Conservation (phyloP, 1,284 basidiomycete genomes). For the Pseudozyma sp. region DNA sequence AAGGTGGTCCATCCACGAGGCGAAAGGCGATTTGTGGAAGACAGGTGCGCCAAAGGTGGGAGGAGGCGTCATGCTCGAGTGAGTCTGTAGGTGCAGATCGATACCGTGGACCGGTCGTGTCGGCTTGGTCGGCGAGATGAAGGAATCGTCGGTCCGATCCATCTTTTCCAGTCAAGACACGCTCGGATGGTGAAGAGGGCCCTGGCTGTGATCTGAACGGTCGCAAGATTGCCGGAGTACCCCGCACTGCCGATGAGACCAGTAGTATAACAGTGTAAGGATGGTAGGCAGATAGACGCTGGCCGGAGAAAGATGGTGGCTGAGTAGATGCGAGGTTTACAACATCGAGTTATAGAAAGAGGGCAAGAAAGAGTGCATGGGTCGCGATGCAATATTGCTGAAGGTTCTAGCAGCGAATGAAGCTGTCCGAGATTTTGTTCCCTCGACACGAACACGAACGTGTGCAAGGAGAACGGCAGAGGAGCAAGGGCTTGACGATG, state of each 20-base stretch:
- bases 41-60: slow-evolving; percentile 43
- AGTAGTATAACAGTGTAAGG: background rate
- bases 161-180: slow-evolving; percentile 14
- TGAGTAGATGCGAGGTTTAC: background rate
- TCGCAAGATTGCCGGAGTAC: background rate
- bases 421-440: too few relatives aligned
- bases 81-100: slow-evolving; percentile 27
- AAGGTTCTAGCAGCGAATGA: too few relatives aligned
- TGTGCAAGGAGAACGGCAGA: background rate
- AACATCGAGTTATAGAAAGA: background rate
- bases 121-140: slow-evolving; percentile 29
- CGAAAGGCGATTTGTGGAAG: slow-evolving; percentile 51
- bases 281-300: background rate
- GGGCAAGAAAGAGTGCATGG: slow-evolving; percentile 1
- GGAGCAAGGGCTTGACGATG: too few relatives aligned
- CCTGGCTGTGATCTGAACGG: background rate
- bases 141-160: slow-evolving; percentile 27
- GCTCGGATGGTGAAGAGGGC: slow-evolving; percentile 13
- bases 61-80: slow-evolving; percentile 57
- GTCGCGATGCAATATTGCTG: background rate
- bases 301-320: background rate
- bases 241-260: background rate
- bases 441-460: background rate
- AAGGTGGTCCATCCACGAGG: slow-evolving; percentile 26
- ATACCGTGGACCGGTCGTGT: slow-evolving; percentile 17